Conservation (phyloP, 176 grass and related monocot species). For the Rhynchospora pubera region DNA sequence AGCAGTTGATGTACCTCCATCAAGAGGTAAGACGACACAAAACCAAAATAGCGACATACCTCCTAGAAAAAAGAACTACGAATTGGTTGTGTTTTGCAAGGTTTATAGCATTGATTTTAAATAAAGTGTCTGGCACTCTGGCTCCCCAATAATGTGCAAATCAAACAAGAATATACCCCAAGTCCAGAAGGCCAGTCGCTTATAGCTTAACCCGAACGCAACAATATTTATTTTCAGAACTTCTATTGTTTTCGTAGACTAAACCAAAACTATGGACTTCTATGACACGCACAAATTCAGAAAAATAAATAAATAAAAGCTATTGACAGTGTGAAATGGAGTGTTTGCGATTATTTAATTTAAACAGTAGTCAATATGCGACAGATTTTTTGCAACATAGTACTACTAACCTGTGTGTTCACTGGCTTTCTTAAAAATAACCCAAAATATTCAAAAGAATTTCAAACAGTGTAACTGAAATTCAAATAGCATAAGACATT, state of each 20-base stretch:
- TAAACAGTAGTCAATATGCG: not conserved
- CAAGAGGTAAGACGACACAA: not conserved
- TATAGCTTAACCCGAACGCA: conserved; percentile 1
- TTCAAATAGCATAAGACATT: too few species aligned
- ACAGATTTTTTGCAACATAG: not conserved
- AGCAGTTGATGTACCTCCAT: not conserved
- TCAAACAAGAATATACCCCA: not conserved
- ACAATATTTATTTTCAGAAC: not conserved
- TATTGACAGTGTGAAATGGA: not conserved
- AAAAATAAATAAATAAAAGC: not conserved
- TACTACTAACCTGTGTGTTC: not conserved
- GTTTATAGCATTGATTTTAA: not conserved
- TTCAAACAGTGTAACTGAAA: too few species aligned
- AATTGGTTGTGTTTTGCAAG: not conserved
- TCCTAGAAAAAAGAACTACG: not conserved
- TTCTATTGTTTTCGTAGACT: not conserved
- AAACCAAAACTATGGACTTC: not conserved
- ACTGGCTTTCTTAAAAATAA: too few species aligned
- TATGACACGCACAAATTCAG: too few species aligned
- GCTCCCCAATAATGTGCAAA: not conserved
- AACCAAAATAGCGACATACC: not conserved
- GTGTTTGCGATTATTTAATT: not conserved
- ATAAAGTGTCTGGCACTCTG: not conserved
- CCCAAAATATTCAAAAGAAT: too few species aligned
- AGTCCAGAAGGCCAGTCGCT: not conserved